Base-by-base conservation (phyloP, 306 rosid genomes). In the Benincasa hispida region DNA sequence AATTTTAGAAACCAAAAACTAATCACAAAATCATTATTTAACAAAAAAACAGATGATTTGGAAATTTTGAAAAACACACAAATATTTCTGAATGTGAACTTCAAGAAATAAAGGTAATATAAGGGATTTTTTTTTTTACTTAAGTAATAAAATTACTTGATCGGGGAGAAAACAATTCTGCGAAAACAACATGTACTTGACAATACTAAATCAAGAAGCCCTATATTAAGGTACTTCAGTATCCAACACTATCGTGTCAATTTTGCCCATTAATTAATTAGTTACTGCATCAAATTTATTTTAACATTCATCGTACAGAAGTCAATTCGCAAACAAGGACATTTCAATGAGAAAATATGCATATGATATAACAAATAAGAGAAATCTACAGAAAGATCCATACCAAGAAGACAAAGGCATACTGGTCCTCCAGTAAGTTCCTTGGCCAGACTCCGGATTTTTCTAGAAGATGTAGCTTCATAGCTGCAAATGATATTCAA, bases 381-480 rank as follows among this genome's bases (percentile, higher is more conserved):
- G 19, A 62, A 42, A 76, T 22, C 10, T 15, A 28, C 5, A 28
- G 72, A 76, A 8, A 22, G 34, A 76, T 48, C 14, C 59, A 27
- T 76, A 76, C 79, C 79, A 76, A 37, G 78, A 57, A 57, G 34
- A 75, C 78, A 28, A 97, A 94, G 51, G 98, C 96, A 68, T 87
- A 85, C 12, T 48, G 93, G 89, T 79, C 90, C 99, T 7, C 95
- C 87, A 37, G 68, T 68, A 72, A 92, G 90, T 83, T 88, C 97
- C 87, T 94, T 92, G n/a, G 60, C 81, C 83, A 90, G 93, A 80
- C 89, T 83, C 57, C 90, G 95, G 86, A 74, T 90, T 86, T 79
- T 84, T 85, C 95, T 80, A 45, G 99, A 87, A 32, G 93, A 83
- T 28, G 97, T 92, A 24, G 93, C 91, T 84, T 90, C 97, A 58